A percentile compares a stretch with the other conserved stretches of the same genome.
Evolutionary conservation across 169 alveolate genomes (phyloP).

Genomic region (Cryptosporidium tyzzeri): DNA sequence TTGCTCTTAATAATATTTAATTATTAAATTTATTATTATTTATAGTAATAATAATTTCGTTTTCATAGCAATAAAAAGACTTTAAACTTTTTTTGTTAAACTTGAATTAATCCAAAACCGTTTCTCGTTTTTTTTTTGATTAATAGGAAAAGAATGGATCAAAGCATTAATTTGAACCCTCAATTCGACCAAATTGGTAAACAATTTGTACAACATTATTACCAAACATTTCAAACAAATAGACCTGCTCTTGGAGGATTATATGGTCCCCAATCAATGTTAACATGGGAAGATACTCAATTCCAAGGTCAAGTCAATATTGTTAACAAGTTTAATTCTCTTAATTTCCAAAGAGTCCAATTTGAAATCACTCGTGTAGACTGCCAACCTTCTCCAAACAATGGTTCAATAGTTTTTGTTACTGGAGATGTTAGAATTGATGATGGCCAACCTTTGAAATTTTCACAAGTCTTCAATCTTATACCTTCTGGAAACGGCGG

Average conservation of each 20-base stretch:
- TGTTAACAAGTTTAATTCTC: slow-evolving; percentile 81
- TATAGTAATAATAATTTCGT: too few relatives aligned
- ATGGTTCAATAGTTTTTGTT: slow-evolving; percentile 84
- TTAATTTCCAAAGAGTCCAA: slow-evolving; percentile 78
- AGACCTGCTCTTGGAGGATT: slow-evolving; percentile 81
- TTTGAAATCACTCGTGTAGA: slow-evolving; percentile 82
- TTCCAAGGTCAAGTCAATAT: slow-evolving; percentile 85
- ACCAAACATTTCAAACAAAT: slow-evolving; percentile 82
- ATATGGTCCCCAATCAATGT: slow-evolving; percentile 87
- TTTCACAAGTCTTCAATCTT: slow-evolving; percentile 83
- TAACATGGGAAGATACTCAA: slow-evolving; percentile 88
- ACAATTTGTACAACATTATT: slow-evolving; percentile 85
- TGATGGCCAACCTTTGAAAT: slow-evolving; percentile 85
- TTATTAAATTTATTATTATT: too few relatives aligned
- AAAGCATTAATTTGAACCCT: slow-evolving; percentile 74
- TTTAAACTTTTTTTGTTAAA: neutral
- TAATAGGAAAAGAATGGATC: slow-evolving; percentile 18
- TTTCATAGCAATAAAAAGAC: neutral
- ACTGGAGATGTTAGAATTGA: slow-evolving; percentile 85
- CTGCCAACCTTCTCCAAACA: slow-evolving; percentile 87
- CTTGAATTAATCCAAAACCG: neutral
- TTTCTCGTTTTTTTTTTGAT: neutral
- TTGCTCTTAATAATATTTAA: too few relatives aligned
- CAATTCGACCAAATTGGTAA: slow-evolving; percentile 83
- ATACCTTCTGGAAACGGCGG: slow-evolving; percentile 85